These are phyloP conservation scores for Plantago elongata DNA, from an alignment of 257 asterid species.

Conservation along the genomic window DNA sequence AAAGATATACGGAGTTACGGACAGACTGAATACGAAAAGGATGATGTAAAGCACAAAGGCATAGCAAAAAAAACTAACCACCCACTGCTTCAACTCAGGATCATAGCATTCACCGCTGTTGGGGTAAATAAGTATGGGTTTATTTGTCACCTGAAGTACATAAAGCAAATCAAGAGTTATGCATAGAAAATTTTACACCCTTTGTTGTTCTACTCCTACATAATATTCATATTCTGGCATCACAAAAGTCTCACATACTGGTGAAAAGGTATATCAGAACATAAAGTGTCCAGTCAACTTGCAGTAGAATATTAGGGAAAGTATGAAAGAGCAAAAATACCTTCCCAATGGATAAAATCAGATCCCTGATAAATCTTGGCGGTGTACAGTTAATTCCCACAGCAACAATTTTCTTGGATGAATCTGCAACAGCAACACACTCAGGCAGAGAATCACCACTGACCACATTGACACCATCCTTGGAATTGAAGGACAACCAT, in stretches of 20 bases:
- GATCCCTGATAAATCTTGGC: conserved; percentile 72
- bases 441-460: conserved; percentile 76
- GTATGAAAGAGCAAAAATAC: conserved; percentile 27
- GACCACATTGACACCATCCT: conserved; percentile 78
- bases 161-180: conserved; percentile 19
- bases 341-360: conserved; percentile 61
- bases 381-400: conserved; percentile 92
- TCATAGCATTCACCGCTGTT: conserved; percentile 89
- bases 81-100: conserved; percentile 65
- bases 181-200: not conserved
- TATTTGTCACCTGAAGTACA: conserved; percentile 47
- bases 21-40: too few relatives aligned
- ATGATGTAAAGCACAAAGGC: too few relatives aligned
- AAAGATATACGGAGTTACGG: not conserved
- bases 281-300: not conserved
- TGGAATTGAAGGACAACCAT: conserved; percentile 87
- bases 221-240: too few relatives aligned
- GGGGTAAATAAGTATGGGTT: conserved; percentile 80
- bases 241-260: not conserved
- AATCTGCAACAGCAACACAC: conserved; percentile 65
- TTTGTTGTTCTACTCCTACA: too few relatives aligned
- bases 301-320: not conserved
- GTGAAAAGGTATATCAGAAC: conserved; percentile 7
- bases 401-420: conserved; percentile 59
- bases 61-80: conserved; percentile 44